Conservation (phyloP, 257 asterid genomes). For the Solanum ossicruentum region DNA sequence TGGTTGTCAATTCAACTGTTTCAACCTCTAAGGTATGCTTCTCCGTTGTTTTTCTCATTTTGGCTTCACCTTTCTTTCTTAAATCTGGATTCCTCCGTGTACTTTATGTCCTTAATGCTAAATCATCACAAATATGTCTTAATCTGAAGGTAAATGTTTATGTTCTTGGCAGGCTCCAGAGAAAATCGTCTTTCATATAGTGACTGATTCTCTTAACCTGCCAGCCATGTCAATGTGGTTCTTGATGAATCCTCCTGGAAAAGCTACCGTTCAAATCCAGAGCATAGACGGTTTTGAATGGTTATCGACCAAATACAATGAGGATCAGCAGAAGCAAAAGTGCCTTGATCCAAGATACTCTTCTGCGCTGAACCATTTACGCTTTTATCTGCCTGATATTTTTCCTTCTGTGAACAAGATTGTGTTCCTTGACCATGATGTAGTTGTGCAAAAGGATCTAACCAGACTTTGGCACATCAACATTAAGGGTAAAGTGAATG, state of each 20-base stretch:
- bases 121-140: neutral
- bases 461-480: conserved; percentile 57
- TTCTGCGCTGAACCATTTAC: conserved; percentile 74
- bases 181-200: conserved; percentile 68
- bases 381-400: conserved; percentile 85
- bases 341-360: conserved; percentile 57
- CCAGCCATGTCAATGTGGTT: conserved; percentile 97
- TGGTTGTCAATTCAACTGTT: conserved; percentile 82
- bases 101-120: neutral
- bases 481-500: conserved; percentile 79
- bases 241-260: conserved; percentile 60
- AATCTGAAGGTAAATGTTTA: conserved; percentile 2
- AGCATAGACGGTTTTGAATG: conserved; percentile 42
- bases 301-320: conserved; percentile 45
- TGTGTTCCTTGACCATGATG: conserved; percentile 90
- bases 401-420: conserved; percentile 64
- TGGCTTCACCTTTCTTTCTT: neutral
- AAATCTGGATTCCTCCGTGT: neutral
- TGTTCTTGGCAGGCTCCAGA: conserved; percentile 52
- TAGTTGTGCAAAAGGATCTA: conserved; percentile 78
- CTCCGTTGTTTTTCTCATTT: neutral
- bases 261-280: conserved; percentile 67
- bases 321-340: conserved; percentile 37
- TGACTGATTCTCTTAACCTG: conserved; percentile 66
- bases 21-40: conserved; percentile 55